Evolutionary conservation across 2,329 filamentous ascomycete genomes (phyloP).

Genomic region (Sclerotinia trifoliorum): DNA sequence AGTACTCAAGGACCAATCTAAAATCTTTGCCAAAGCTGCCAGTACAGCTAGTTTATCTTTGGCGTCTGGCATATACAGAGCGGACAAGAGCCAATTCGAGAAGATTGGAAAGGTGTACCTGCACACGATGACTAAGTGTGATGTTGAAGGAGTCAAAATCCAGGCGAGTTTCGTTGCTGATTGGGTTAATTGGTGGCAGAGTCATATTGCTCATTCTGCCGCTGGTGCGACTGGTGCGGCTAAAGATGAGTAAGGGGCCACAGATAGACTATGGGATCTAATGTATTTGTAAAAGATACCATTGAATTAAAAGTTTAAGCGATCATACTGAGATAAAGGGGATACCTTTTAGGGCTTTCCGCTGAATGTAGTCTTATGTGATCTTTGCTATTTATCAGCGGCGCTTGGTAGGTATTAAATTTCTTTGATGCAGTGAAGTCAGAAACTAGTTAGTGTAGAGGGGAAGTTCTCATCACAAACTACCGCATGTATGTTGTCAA

Average conservation of each 20-base stretch:
- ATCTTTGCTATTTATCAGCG: no score
- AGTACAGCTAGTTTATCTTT: slow-evolving; percentile 71
- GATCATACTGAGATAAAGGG: no score
- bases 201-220: slow-evolving; percentile 40
- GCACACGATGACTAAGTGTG: slow-evolving; percentile 58
- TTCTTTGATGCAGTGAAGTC: no score
- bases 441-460: no score
- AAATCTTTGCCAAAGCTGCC: slow-evolving; percentile 70
- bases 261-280: no score
- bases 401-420: no score
- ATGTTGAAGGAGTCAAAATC: slow-evolving; percentile 57
- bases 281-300: slow-evolving; percentile 14
- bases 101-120: slow-evolving; percentile 64
- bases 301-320: no score
- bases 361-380: no score
- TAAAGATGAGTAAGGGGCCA: slow-evolving; percentile 6
- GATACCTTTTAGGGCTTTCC: no score
- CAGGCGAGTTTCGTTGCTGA: slow-evolving; percentile 67
- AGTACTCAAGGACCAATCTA: slow-evolving; percentile 60
- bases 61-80: slow-evolving; percentile 58
- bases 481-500: no score
- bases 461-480: no score
- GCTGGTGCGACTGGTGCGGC: neutral
- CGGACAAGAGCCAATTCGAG: slow-evolving; percentile 52
- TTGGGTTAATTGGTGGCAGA: slow-evolving; percentile 72